phyloP scores from a whole-genome alignment of 1,139 yeast genomes.

The Diutina catenulata region DNA sequence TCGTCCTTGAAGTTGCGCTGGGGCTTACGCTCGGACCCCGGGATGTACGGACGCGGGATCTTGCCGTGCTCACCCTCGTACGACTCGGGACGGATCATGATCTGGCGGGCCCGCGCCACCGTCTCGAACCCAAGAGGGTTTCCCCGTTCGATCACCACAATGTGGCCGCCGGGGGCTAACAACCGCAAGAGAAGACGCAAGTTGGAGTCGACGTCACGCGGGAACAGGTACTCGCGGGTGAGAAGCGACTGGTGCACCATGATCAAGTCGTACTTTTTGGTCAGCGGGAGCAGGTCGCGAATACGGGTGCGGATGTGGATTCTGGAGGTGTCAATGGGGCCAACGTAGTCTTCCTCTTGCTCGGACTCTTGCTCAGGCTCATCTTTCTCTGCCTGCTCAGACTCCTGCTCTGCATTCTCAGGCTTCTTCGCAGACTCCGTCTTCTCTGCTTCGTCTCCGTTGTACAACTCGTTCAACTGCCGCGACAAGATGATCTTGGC shows the following conservation, averaged over 20 bases:
- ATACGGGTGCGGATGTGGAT: conserved; percentile 43
- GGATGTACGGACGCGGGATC: conserved; percentile 60
- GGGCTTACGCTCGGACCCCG: conserved; percentile 36
- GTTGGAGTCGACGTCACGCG: conserved; percentile 61
- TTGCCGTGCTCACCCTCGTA: conserved; percentile 44
- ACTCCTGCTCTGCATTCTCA: not conserved
- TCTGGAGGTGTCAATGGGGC: conserved; percentile 48
- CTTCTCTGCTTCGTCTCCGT: conserved; percentile 11
- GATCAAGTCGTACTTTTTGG: conserved; percentile 62
- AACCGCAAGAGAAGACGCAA: conserved; percentile 49
- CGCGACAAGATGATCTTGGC: conserved; percentile 69
- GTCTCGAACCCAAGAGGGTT: conserved; percentile 83
- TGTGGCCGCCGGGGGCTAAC: conserved; percentile 65
- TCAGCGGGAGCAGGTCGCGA: conserved; percentile 35
- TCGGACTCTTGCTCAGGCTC: conserved; percentile 11
- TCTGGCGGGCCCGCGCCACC: conserved; percentile 81
- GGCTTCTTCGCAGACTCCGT: conserved; percentile 9
- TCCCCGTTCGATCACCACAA: conserved; percentile 78
- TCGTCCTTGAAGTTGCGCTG: conserved; percentile 23
- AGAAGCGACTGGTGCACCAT: conserved; percentile 74
- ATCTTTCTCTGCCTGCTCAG: conserved; percentile 2
- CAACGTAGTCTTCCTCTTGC: conserved; percentile 23
- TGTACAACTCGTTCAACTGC: conserved; percentile 42
- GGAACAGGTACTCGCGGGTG: conserved; percentile 48
- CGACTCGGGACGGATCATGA: conserved; percentile 76